phyloP scores from a whole-genome alignment of 352 stramenopile genomes.

The Pythium vanterpoolii region DNA sequence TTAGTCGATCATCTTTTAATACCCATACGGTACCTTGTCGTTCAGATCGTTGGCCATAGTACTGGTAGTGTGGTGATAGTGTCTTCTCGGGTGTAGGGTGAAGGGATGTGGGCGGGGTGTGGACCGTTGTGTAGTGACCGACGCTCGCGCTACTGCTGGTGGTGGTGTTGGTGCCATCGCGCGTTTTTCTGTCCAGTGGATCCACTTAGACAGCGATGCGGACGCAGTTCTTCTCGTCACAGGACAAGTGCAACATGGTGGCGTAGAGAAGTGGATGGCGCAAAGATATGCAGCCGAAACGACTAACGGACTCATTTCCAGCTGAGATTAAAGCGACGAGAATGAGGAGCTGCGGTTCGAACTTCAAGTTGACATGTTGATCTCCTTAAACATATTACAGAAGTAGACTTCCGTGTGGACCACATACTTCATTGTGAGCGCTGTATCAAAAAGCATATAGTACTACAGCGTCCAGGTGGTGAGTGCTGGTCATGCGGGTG shows the following conservation, averaged over 20 bases:
- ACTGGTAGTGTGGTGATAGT: not conserved
- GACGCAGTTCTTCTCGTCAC: not conserved
- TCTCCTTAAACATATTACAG: not conserved
- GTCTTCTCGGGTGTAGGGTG: not conserved
- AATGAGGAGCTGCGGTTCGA: conserved; percentile 6
- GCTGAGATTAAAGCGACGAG: not conserved
- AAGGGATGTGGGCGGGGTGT: not conserved
- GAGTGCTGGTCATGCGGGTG: conserved; percentile 8
- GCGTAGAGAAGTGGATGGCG: conserved; percentile 4
- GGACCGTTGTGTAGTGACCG: conserved; percentile 12
- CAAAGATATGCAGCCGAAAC: conserved; percentile 19
- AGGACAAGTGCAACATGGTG: conserved; percentile 22
- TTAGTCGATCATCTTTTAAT: not conserved
- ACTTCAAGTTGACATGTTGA: conserved; percentile 14
- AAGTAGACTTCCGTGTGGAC: not conserved
- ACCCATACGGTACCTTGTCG: conserved; percentile 12
- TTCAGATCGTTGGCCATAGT: conserved; percentile 13
- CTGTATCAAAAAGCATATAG: conserved; percentile 2
- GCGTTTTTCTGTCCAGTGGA: conserved; percentile 23
- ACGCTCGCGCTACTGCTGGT: not conserved
- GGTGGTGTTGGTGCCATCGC: not conserved
- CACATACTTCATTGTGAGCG: not conserved
- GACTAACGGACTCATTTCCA: not conserved
- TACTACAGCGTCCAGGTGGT: not conserved
- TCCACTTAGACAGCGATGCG: not conserved